Conservation (phyloP, 176 grass and related monocot species). For the Eragrostis nindensis region DNA sequence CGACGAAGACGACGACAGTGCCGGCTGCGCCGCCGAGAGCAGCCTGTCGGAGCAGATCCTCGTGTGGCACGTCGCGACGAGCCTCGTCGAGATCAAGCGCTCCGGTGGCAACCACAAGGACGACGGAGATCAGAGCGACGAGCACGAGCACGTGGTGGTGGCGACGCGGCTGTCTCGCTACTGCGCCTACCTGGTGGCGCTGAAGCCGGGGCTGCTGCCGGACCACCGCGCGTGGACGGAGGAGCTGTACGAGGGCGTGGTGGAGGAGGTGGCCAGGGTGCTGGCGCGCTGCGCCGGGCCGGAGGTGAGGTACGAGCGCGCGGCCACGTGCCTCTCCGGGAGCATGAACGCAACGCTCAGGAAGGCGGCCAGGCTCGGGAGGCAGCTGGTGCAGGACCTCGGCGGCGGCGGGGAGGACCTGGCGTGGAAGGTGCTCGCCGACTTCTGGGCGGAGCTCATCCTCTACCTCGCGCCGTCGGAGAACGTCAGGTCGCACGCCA, state of each 20-base stretch:
- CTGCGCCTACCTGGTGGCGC: constrained; percentile 50
- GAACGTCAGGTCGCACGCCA: constrained; percentile 40
- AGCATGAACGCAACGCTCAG: constrained; percentile 48
- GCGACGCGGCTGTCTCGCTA: constrained; percentile 46
- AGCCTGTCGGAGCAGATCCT: constrained; percentile 52
- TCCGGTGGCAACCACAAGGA: not conserved
- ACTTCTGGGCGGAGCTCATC: constrained; percentile 52
- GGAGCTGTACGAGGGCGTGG: constrained; percentile 50
- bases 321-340: constrained; percentile 36
- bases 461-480: constrained; percentile 53
- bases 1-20: not conserved
- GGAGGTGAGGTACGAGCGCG: constrained; percentile 43
- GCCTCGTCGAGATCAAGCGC: constrained; percentile 42
- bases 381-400: constrained; percentile 48
- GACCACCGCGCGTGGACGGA: constrained; percentile 50
- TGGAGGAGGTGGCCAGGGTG: constrained; percentile 46
- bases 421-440: constrained; percentile 44
- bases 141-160: not conserved
- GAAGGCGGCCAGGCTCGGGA: constrained; percentile 45
- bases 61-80: constrained; percentile 48
- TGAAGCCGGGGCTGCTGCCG: constrained; percentile 45
- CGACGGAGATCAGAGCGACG: not conserved
- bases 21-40: not conserved
- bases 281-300: constrained; percentile 43
- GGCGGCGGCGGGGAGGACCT: constrained; percentile 7